Evolutionary conservation across 257 asterid species (phyloP), one percentile per base, ranked within the genome.

Genomic region (Petrea volubilis): DNA sequence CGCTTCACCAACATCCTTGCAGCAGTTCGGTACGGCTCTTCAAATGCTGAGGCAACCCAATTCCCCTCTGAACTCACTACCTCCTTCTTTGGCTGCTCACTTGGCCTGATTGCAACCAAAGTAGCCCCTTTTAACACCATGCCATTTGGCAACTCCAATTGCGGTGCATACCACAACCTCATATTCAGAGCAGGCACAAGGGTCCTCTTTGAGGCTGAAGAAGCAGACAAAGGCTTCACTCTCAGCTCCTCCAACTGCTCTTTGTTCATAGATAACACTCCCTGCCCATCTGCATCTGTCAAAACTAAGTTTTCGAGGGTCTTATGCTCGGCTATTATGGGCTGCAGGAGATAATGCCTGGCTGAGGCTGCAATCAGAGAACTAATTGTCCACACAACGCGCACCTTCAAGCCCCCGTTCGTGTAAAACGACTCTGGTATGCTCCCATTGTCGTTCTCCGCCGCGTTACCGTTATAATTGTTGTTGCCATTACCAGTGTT

Each of bases 351-450:
- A 66, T 87, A 92, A 79, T 92, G 97, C 76, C 97, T 84, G 0
- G 97, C 97, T 2, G 97, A 89, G 47, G 97, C 97, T 3, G 97
- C 96, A 2, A 92, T 89, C 64, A 92, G 77, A 58, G 97, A 89
- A 76, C 97, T 91, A 46, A 91, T 91, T 3, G 97, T 91, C 97
- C 97, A 91, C 20, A 91, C 97, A 8, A 91, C 97, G 4, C 97
- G 90, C 82, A 91, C 55, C 31, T 89, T 91, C 80, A 91, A 72
- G 8, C 96, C 97, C 15, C 97, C 97, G 18, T 89, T 91, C 0
- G 95, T 87, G 83, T 91, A 87, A 75, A 89, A 91, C 1, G 97
- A 86, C 71, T 91, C 97, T 0, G 97, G 97, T 75, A 91, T 88
- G 65, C 90, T 86, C 53, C 94, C 96, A 52, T 76, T 87, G 62